Conservation (phyloP, 2,329 filamentous ascomycete species). For the Trichoderma guizhouense region DNA sequence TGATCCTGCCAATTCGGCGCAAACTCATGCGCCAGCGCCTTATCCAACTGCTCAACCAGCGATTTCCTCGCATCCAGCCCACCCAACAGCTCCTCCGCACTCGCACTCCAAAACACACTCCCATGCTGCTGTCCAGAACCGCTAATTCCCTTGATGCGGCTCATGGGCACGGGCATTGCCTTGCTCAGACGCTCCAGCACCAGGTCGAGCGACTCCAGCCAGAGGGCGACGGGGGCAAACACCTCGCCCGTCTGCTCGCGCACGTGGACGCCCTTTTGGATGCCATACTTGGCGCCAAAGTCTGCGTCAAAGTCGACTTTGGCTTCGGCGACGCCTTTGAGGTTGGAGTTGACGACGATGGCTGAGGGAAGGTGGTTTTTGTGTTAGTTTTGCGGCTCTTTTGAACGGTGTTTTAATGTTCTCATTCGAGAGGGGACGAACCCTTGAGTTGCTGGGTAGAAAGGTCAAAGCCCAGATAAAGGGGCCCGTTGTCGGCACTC, state of each 20-base stretch:
- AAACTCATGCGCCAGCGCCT: constrained; percentile 76
- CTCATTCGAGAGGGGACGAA: constrained; percentile 29
- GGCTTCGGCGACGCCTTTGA: constrained; percentile 77
- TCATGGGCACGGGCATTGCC: constrained; percentile 62
- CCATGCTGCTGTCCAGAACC: constrained; percentile 97
- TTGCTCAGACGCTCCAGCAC: constrained; percentile 71
- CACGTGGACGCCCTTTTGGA: constrained; percentile 82
- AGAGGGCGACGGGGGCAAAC: constrained; percentile 88
- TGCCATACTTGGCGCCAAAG: constrained; percentile 66
- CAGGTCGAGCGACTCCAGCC: constrained; percentile 87
- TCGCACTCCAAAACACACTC: constrained; percentile 84
- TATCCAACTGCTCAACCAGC: constrained; percentile 68
- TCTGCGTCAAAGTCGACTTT: constrained; percentile 96
- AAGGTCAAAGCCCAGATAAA: constrained; percentile 92
- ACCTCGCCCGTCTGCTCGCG: constrained; percentile 84
- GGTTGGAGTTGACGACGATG: constrained; percentile 77
- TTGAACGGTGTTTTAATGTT: neutral
- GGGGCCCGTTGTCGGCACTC: constrained; percentile 45
- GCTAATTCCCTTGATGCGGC: constrained; percentile 74
- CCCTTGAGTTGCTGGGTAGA: constrained; percentile 97
- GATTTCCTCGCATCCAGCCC: constrained; percentile 57
- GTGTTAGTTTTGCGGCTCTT: neutral
- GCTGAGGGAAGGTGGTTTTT: constrained; percentile 44
- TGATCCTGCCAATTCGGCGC: constrained; percentile 98
- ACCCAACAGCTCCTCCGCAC: constrained; percentile 63